Conservation (phyloP, 495 filamentous ascomycete species). For the Bryoglossum gracile region DNA sequence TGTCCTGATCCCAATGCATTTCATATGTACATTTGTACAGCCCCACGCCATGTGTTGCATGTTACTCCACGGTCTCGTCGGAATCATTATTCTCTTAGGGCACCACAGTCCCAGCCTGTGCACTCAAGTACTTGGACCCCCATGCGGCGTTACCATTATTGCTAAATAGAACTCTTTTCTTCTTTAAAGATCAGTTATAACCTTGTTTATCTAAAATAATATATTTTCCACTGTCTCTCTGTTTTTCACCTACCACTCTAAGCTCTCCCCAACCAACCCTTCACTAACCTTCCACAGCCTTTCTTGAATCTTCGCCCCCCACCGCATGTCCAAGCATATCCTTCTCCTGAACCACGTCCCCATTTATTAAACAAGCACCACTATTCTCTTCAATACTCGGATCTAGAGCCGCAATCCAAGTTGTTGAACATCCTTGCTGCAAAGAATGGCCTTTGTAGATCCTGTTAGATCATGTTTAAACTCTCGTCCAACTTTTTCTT, state of each 20-base stretch:
- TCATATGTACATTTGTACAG: too few relatives aligned
- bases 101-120: too few relatives aligned
- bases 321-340: not conserved
- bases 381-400: conserved; percentile 8
- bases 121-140: conserved; percentile 17
- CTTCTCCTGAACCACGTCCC: not conserved
- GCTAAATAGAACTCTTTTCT: not conserved
- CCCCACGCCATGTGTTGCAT: too few relatives aligned
- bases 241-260: not conserved
- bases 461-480: conserved; percentile 5
- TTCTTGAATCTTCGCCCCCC: conserved; percentile 1
- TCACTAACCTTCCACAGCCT: conserved; percentile 16
- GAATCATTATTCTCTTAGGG: too few relatives aligned
- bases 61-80: conserved; percentile 17
- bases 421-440: conserved; percentile 16
- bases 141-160: conserved; percentile 17
- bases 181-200: not conserved
- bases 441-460: conserved; percentile 3
- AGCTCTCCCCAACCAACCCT: conserved; percentile 7
- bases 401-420: conserved; percentile 18
- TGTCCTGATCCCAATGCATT: too few relatives aligned
- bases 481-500: not conserved
- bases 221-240: too few relatives aligned
- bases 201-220: too few relatives aligned
- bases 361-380: conserved; percentile 17